A percentile compares a stretch with the other conserved stretches of the same genome.
phyloP scores from a whole-genome alignment of 306 rosid species.

The Hippophae gyantsensis region DNA sequence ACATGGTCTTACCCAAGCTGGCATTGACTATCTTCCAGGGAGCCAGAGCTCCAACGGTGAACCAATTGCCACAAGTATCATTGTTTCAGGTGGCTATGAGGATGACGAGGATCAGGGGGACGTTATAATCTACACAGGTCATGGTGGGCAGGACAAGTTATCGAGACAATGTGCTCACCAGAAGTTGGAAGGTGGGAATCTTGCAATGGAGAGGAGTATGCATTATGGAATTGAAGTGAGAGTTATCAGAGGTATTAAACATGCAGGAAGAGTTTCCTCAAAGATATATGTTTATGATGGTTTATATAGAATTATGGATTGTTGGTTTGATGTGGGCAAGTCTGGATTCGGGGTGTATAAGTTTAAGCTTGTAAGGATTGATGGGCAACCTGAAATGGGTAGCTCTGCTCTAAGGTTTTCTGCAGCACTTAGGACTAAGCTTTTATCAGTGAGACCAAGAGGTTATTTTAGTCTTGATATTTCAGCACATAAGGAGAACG shows the following conservation, averaged over 20 bases:
- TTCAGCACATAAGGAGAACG: slow-evolving; percentile 45
- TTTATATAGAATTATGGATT: slow-evolving; percentile 57
- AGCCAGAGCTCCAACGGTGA: slow-evolving; percentile 82
- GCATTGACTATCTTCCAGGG: slow-evolving; percentile 73
- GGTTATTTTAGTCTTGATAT: slow-evolving; percentile 60
- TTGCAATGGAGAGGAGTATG: slow-evolving; percentile 92
- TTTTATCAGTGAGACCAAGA: slow-evolving; percentile 39
- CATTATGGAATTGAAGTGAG: slow-evolving; percentile 89
- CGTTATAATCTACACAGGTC: slow-evolving; percentile 73
- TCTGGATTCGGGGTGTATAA: slow-evolving; percentile 90
- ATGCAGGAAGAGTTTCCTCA: slow-evolving; percentile 34
- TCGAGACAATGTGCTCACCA: slow-evolving; percentile 63
- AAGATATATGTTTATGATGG: slow-evolving; percentile 94
- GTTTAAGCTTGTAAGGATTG: slow-evolving; percentile 67
- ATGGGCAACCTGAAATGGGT: slow-evolving; percentile 88
- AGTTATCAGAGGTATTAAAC: slow-evolving; percentile 68
- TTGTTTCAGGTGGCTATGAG: slow-evolving; percentile 90
- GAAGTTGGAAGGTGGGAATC: slow-evolving; percentile 86
- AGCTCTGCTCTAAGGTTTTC: slow-evolving; percentile 56
- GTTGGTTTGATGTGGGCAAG: slow-evolving; percentile 93
- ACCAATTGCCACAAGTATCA: slow-evolving; percentile 85
- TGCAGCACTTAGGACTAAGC: slow-evolving; percentile 38
- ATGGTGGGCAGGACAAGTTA: slow-evolving; percentile 85
- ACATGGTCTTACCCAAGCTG: slow-evolving; percentile 88
- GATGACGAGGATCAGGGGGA: slow-evolving; percentile 83